Evolutionary conservation across 225 moss, liverwort and hornwort genomes (phyloP).

Genomic region (Polytrichum formosum): DNA sequence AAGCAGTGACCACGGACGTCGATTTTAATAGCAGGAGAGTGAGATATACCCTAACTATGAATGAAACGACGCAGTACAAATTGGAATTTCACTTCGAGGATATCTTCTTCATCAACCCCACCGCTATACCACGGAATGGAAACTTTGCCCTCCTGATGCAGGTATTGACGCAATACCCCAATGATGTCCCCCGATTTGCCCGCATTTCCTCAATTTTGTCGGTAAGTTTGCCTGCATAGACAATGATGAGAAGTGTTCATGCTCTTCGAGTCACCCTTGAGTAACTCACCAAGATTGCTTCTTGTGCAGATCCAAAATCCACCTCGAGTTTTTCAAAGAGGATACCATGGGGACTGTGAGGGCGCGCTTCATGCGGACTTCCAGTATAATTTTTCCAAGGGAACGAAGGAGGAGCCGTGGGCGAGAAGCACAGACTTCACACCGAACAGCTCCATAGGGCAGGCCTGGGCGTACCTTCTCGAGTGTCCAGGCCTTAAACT

Average conservation of each 20-base stretch:
- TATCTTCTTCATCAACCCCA: constrained; percentile 29
- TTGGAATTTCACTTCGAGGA: constrained; percentile 67
- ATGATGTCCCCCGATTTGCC: too few species aligned
- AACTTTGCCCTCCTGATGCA: constrained; percentile 48
- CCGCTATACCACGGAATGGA: constrained; percentile 25
- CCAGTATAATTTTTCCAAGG: constrained; percentile 25
- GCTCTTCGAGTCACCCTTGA: not conserved
- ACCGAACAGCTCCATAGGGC: constrained; percentile 40
- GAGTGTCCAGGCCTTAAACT: constrained; percentile 17
- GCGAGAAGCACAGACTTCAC: constrained; percentile 79
- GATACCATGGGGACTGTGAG: not conserved
- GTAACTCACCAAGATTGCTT: not conserved
- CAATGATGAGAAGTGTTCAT: too few species aligned
- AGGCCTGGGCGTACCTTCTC: constrained; percentile 54
- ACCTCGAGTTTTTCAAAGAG: constrained; percentile 19
- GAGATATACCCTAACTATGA: constrained; percentile 26
- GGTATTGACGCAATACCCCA: constrained; percentile 28
- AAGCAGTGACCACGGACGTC: constrained; percentile 20
- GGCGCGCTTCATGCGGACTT: not conserved
- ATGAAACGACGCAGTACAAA: constrained; percentile 51
- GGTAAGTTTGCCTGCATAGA: too few species aligned
- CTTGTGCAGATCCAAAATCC: constrained; percentile 28
- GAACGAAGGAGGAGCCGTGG: constrained; percentile 42
- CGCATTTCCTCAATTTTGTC: too few species aligned
- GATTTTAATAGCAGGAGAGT: constrained; percentile 41